These are phyloP conservation scores for Exophiala mesophila DNA, from an alignment of 2,329 filamentous ascomycete species.

Conservation along the genomic window DNA sequence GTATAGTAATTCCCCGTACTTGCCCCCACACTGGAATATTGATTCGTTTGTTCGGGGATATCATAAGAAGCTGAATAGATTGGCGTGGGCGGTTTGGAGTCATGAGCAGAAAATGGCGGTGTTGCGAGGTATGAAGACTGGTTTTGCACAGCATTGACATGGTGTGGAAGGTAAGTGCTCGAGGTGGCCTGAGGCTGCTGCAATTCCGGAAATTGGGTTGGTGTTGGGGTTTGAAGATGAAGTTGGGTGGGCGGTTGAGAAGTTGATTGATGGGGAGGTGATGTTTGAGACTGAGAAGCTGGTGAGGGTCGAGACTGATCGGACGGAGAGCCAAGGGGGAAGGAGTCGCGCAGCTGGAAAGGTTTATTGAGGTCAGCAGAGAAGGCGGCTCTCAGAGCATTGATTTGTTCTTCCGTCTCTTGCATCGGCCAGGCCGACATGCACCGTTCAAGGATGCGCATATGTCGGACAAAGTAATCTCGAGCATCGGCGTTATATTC, in stretches of 20 bases:
- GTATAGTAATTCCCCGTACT: slow-evolving; percentile 35
- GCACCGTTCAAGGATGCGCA: slow-evolving; percentile 86
- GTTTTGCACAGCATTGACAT: slow-evolving; percentile 15
- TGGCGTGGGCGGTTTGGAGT: slow-evolving; percentile 69
- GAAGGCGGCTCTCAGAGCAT: slow-evolving; percentile 83
- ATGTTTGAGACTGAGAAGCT: slow-evolving; percentile 49
- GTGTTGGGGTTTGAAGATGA: slow-evolving; percentile 40
- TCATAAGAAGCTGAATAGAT: slow-evolving; percentile 16
- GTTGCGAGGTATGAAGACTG: slow-evolving; percentile 40
- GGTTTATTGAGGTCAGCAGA: slow-evolving; percentile 78
- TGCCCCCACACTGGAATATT: slow-evolving; percentile 26
- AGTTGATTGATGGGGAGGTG: too few species aligned
- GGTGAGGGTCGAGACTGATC: slow-evolving; percentile 53
- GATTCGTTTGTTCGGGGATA: slow-evolving; percentile 8
- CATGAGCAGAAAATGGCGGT: slow-evolving; percentile 67
- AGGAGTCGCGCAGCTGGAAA: slow-evolving; percentile 82
- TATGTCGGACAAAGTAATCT: slow-evolving; percentile 86
- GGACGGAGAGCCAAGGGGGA: slow-evolving; percentile 78
- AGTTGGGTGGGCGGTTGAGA: slow-evolving; percentile 46
- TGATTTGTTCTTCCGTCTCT: slow-evolving; percentile 84
- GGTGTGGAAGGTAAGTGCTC: slow-evolving; percentile 13
- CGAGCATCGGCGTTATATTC: slow-evolving; percentile 79
- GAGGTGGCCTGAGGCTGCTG: slow-evolving; percentile 12
- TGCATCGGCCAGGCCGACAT: slow-evolving; percentile 80
- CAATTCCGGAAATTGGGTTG: slow-evolving; percentile 28